A percentile compares a stretch with the other conserved stretches of the same genome.
These are phyloP conservation scores for Malassezia yamatoensis DNA, from an alignment of 1,284 basidiomycete genomes.

Conservation along the genomic window DNA sequence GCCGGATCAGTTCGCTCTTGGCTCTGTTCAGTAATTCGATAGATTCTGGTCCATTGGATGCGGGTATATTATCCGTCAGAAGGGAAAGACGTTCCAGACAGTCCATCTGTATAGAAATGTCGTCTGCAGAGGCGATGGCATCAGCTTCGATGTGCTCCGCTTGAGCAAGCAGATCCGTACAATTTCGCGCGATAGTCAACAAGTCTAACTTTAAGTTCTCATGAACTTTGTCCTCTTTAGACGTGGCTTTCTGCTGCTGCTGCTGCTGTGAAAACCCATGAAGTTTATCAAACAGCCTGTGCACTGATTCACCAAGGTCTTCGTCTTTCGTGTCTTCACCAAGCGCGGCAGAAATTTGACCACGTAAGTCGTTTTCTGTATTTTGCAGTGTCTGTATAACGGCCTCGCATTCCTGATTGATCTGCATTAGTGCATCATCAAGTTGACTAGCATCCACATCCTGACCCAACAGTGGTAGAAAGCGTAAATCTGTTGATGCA, in stretches of 20 bases:
- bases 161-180: slow-evolving; percentile 8
- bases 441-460: neutral
- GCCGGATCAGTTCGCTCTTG: neutral
- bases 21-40: neutral
- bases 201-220: neutral
- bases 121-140: neutral
- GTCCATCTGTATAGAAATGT: neutral
- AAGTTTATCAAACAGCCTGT: neutral
- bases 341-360: neutral
- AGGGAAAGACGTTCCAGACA: slow-evolving; percentile 2
- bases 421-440: neutral
- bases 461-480: slow-evolving; percentile 1
- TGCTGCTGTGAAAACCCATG: neutral
- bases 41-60: neutral
- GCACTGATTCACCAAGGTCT: slow-evolving; percentile 4
- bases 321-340: slow-evolving; percentile 5
- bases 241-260: neutral
- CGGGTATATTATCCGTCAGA: neutral
- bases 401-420: neutral
- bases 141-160: slow-evolving; percentile 2
- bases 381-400: slow-evolving; percentile 2
- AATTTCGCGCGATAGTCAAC: slow-evolving; percentile 6
- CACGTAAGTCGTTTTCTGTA: slow-evolving; percentile 2
- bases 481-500: slow-evolving; percentile 6
- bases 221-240: neutral